Evolutionary conservation across 2,329 filamentous ascomycete species (phyloP).

Genomic region (Botryotinia narcissicola): DNA sequence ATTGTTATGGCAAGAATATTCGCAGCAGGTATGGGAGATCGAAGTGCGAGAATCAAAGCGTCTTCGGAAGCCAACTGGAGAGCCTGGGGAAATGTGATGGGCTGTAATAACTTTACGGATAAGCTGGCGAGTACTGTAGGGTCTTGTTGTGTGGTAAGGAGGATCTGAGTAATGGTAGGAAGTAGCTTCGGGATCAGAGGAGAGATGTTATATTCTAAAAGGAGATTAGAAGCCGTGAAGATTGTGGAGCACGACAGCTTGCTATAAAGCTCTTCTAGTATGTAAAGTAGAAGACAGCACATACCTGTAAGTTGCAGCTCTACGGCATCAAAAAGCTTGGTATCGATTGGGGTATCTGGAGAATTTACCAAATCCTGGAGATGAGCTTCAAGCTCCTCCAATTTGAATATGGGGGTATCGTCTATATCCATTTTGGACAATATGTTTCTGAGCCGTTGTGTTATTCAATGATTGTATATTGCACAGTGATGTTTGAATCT

Average conservation of each 20-base stretch:
- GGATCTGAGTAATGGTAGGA: conserved; percentile 52
- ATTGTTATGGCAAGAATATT: conserved; percentile 58
- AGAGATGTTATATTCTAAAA: conserved; percentile 50
- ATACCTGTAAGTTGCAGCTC: conserved; percentile 57
- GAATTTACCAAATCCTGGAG: conserved; percentile 50
- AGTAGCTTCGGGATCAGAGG: conserved; percentile 53
- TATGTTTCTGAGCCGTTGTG: background rate
- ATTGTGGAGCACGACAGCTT: background rate
- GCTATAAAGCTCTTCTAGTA: background rate
- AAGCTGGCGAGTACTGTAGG: conserved; percentile 52
- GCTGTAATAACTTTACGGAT: conserved; percentile 54
- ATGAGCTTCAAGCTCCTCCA: conserved; percentile 55
- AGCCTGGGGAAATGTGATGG: conserved; percentile 51
- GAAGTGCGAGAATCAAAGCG: conserved; percentile 51
- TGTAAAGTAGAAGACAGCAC: conserved; percentile 1
- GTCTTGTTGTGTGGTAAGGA: conserved; percentile 51
- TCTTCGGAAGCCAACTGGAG: conserved; percentile 52
- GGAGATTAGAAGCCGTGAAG: conserved; percentile 20
- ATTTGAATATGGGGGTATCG: conserved; percentile 33
- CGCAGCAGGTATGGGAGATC: conserved; percentile 53
- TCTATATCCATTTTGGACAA: conserved; percentile 9
- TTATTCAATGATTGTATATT: background rate
- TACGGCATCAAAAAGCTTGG: conserved; percentile 57
- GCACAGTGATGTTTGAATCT: background rate
- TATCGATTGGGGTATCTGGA: conserved; percentile 44